phyloP scores from a whole-genome alignment of 129 eudicot species.

The Chrysanthemum seticuspe region DNA sequence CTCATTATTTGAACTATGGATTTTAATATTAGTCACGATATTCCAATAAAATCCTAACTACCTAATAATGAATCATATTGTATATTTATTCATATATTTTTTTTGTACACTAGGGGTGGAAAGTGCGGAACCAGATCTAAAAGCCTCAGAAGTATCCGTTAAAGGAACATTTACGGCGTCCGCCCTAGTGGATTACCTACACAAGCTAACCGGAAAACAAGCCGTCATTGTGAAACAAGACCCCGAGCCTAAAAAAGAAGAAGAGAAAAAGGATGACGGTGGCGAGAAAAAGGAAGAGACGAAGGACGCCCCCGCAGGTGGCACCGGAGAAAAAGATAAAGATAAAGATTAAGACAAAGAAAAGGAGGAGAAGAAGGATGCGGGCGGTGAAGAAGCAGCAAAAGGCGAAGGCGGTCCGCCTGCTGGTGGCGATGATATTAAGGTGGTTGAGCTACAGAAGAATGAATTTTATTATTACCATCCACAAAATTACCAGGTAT shows the following conservation, averaged over 20 bases:
- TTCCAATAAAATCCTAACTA: slow-evolving; percentile 36
- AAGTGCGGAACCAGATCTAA: slow-evolving; percentile 77
- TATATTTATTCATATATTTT: background rate
- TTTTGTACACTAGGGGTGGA: slow-evolving; percentile 67
- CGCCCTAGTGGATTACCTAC: slow-evolving; percentile 55
- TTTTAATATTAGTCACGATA: slow-evolving; percentile 19
- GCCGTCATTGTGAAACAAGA: slow-evolving; percentile 68
- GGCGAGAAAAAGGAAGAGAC: slow-evolving; percentile 30
- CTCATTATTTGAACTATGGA: background rate
- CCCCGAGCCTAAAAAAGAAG: slow-evolving; percentile 42
- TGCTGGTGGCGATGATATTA: slow-evolving; percentile 33
- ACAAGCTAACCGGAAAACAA: slow-evolving; percentile 76
- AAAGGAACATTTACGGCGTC: slow-evolving; percentile 62
- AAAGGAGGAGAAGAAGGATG: slow-evolving; percentile 31
- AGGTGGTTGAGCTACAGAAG: slow-evolving; percentile 52
- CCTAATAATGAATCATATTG: background rate
- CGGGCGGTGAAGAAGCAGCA: slow-evolving; percentile 24
- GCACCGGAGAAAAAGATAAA: slow-evolving; percentile 31
- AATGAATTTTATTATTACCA: slow-evolving; percentile 57
- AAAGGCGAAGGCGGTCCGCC: slow-evolving; percentile 23
- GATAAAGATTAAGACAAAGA: slow-evolving; percentile 28
- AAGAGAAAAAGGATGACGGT: slow-evolving; percentile 38
- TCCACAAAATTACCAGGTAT: slow-evolving; percentile 45
- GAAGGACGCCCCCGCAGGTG: slow-evolving; percentile 26
- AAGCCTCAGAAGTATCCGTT: slow-evolving; percentile 73